These are phyloP conservation scores for Adansonia grandidieri DNA, from an alignment of 441 rosid species.

Conservation along the genomic window DNA sequence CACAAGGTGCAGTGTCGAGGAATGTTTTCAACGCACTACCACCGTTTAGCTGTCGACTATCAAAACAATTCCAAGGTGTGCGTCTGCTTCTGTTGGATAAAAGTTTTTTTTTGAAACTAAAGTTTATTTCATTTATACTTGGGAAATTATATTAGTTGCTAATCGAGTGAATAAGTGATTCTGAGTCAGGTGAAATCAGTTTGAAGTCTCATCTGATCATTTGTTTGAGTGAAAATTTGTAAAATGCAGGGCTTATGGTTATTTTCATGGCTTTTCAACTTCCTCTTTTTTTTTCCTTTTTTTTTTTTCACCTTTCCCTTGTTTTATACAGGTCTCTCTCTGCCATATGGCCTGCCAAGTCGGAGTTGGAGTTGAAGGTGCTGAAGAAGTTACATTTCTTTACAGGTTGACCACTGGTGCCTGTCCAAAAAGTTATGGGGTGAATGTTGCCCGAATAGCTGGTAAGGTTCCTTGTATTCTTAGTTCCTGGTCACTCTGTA, in stretches of 20 bases:
- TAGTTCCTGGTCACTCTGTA: background rate
- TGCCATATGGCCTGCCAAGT: conserved; percentile 96
- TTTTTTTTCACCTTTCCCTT: background rate
- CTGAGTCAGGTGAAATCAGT: background rate
- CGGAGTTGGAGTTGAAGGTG: conserved; percentile 66
- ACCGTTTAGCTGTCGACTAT: conserved; percentile 79
- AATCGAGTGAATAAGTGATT: background rate
- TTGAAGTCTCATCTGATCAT: background rate
- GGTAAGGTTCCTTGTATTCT: conserved; percentile 48
- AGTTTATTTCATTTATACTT: background rate
- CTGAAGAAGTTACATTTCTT: conserved; percentile 91
- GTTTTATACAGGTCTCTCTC: conserved; percentile 68
- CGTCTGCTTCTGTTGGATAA: background rate
- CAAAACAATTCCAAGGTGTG: conserved; percentile 64
- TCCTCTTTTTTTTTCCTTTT: conserved; percentile 4
- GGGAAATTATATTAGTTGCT: background rate
- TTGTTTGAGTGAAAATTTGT: conserved; percentile 9
- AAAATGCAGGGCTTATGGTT: background rate
- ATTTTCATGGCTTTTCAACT: conserved; percentile 8
- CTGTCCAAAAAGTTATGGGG: conserved; percentile 98
- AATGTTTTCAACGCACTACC: conserved; percentile 97
- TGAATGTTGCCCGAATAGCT: conserved; percentile 95
- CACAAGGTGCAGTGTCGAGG: conserved; percentile 84
- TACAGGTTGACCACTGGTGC: conserved; percentile 80
- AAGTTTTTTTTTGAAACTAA: background rate